phyloP scores from a whole-genome alignment of 768 basidiomycete species.

The Hygrophoropsis aurantiaca region DNA sequence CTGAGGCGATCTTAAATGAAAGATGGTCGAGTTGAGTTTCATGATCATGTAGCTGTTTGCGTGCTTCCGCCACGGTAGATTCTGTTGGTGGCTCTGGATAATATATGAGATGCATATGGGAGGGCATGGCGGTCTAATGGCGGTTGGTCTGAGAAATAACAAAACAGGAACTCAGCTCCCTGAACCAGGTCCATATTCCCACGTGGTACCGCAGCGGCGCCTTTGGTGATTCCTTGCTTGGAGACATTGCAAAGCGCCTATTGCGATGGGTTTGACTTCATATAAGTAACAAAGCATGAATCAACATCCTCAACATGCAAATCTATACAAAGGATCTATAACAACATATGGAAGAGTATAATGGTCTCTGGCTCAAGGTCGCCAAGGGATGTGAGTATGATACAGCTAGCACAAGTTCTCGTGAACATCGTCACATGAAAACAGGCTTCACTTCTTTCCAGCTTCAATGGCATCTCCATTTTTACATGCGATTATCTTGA shows the following conservation, averaged over 20 bases:
- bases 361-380: too few relatives aligned
- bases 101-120: constrained; percentile 25
- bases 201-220: too few relatives aligned
- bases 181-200: constrained; percentile 16
- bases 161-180: constrained; percentile 7
- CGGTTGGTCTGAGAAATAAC: constrained; percentile 5
- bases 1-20: constrained; percentile 46
- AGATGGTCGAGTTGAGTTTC: constrained; percentile 31
- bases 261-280: too few relatives aligned
- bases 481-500: constrained; percentile 99
- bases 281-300: too few relatives aligned
- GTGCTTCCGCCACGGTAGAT: constrained; percentile 52
- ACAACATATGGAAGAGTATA: too few relatives aligned
- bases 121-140: constrained; percentile 17
- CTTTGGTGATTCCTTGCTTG: too few relatives aligned
- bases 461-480: constrained; percentile 86
- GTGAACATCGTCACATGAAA: too few relatives aligned
- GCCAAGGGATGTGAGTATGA: too few relatives aligned
- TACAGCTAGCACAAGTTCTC: too few relatives aligned
- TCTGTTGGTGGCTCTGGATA: constrained; percentile 63
- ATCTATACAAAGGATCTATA: too few relatives aligned
- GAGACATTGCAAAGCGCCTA: too few relatives aligned
- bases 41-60: constrained; percentile 38
- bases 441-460: constrained; percentile 60
- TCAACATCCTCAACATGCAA: too few relatives aligned